A percentile compares a stretch with the other conserved stretches of the same genome.
Evolutionary conservation across 768 basidiomycete genomes (phyloP).

Genomic region (Terana coerulea): DNA sequence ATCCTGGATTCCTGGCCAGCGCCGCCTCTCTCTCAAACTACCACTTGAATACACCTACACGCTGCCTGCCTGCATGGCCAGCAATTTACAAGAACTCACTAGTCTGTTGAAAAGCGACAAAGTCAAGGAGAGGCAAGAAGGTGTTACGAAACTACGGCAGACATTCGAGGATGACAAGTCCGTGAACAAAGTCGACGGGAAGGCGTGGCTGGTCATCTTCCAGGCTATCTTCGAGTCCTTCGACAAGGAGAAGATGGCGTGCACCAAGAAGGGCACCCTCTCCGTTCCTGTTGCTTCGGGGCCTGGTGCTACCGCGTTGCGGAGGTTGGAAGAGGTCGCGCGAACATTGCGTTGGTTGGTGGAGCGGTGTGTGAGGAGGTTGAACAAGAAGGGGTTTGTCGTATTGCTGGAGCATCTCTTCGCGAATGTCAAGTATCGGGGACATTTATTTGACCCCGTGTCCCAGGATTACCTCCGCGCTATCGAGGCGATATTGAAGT

Average conservation of each 20-base stretch:
- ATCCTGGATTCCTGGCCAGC: too few relatives aligned
- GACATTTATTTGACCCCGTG: slow-evolving; percentile 55
- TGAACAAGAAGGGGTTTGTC: slow-evolving; percentile 53
- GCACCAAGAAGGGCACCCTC: slow-evolving; percentile 36
- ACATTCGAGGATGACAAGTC: slow-evolving; percentile 44
- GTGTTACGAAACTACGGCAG: slow-evolving; percentile 45
- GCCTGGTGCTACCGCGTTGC: slow-evolving; percentile 42
- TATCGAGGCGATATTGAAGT: slow-evolving; percentile 59
- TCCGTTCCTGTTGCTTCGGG: slow-evolving; percentile 32
- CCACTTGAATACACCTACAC: too few relatives aligned
- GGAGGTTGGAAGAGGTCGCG: slow-evolving; percentile 65
- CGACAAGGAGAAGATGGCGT: slow-evolving; percentile 52
- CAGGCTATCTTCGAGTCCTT: slow-evolving; percentile 71
- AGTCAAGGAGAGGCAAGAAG: slow-evolving; percentile 68
- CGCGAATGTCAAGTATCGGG: slow-evolving; percentile 51
- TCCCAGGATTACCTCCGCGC: slow-evolving; percentile 82
- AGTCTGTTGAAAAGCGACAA: slow-evolving; percentile 56
- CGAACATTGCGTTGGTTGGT: slow-evolving; percentile 69
- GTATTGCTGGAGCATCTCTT: slow-evolving; percentile 62
- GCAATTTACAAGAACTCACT: slow-evolving; percentile 45
- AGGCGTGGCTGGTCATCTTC: slow-evolving; percentile 64
- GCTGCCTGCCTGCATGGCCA: slow-evolving; percentile 23
- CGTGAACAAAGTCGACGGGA: slow-evolving; percentile 33
- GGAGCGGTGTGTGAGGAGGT: slow-evolving; percentile 52
- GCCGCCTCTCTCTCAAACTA: background rate